These are phyloP conservation scores for Nephelium lappaceum DNA, from an alignment of 345 rosid genomes.

Conservation along the genomic window DNA sequence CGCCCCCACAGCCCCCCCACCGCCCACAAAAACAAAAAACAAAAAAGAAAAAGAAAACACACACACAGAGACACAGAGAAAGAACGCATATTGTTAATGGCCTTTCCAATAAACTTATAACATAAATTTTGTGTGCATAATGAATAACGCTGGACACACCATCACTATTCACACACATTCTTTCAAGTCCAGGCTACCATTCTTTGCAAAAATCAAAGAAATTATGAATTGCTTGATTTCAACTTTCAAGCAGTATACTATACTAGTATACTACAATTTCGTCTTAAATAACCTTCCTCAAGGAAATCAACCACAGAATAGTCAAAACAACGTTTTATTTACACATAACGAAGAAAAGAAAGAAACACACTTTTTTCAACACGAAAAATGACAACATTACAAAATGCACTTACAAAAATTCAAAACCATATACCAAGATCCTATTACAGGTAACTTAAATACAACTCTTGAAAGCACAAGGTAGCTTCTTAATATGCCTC, in stretches of 20 bases:
- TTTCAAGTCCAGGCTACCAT: not conserved
- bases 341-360: too few relatives aligned
- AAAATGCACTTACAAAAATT: not conserved
- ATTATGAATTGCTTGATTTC: not conserved
- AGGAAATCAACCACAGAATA: not conserved
- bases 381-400: not conserved
- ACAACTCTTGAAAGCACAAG: not conserved
- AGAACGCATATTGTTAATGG: not conserved
- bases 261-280: too few relatives aligned
- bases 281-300: not conserved
- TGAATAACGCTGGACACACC: not conserved
- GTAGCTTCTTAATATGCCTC: not conserved
- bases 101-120: not conserved
- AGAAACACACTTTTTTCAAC: not conserved
- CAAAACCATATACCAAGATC: not conserved
- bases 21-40: too few relatives aligned
- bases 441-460: not conserved
- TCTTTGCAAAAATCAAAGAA: constrained; percentile 3
- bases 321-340: not conserved
- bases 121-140: not conserved
- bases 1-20: too few relatives aligned
- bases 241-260: not conserved
- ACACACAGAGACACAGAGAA: not conserved
- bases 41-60: too few relatives aligned
- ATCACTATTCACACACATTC: constrained; percentile 3